Evolutionary conservation across 371 early-diverging fungal genomes (phyloP).

Genomic region (Actinomortierella ambigua): DNA sequence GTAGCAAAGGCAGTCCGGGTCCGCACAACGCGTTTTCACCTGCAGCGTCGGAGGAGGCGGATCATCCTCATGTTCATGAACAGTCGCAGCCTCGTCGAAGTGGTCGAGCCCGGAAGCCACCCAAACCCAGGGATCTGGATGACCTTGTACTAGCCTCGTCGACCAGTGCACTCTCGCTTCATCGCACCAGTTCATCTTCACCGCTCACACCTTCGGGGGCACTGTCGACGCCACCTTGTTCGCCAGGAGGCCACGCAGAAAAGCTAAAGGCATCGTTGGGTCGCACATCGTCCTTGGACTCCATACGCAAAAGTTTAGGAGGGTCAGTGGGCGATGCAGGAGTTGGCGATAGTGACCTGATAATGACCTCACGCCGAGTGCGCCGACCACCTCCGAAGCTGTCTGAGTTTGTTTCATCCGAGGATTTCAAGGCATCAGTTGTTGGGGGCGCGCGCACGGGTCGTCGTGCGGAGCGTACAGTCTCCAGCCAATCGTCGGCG

Average conservation of each 20-base stretch:
- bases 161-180: too few species aligned
- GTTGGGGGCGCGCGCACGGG: too few species aligned
- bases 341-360: background rate
- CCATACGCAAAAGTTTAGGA: background rate
- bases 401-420: conserved; percentile 42
- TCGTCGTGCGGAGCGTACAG: too few species aligned
- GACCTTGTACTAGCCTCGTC: conserved; percentile 10
- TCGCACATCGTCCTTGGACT: too few species aligned
- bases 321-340: conserved; percentile 8
- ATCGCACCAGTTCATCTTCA: too few species aligned
- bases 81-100: conserved; percentile 3
- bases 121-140: conserved; percentile 28
- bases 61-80: too few species aligned
- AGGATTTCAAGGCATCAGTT: conserved; percentile 29
- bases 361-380: conserved; percentile 19
- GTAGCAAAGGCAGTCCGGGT: too few species aligned
- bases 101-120: conserved; percentile 15
- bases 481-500: conserved; percentile 8
- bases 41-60: conserved; percentile 37
- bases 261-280: too few species aligned
- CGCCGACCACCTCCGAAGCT: conserved; percentile 43
- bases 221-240: conserved; percentile 27
- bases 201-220: too few species aligned
- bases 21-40: conserved; percentile 15
- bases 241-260: conserved; percentile 7